Base-by-base conservation (phyloP, 75 land plant genomes). In the Cryptomeria japonica region DNA sequence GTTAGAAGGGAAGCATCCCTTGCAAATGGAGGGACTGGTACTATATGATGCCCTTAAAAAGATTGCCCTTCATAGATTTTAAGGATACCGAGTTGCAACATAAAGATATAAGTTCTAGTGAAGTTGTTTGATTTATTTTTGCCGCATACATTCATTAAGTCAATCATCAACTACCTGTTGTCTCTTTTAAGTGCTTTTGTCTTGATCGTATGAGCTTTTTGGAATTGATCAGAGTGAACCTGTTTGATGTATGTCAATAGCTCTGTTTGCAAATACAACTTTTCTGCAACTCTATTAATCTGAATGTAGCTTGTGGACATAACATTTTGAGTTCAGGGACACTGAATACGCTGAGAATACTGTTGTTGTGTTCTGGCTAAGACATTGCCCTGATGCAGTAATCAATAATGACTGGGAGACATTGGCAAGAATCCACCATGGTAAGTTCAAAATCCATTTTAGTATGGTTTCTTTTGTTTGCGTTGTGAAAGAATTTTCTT, bases 261-360 rank as follows among this genome's bases (percentile, higher is more conserved):
- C 64, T 58, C 64, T 16, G 22, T 58, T 18, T 58, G 39, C 80
- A 36, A 31, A 37, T 58, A 58, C 2, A 15, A 38, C 19, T 77
- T 77, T n/a, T 4, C 41, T 76, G 78, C 78, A 34, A 16, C 0
- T 77, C 15, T 38, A 77, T 77, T 77, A 36, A 77, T 28, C 37
- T 77, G 80, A 37, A 14, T 14, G 39, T 77, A 19, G 80, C 80
- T 37, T 38, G 37, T 38, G 39, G 39, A 38, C 39, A 38, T 5
- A 37, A 15, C 37, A 37, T 61, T 86, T 53, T 51, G 16, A 88
- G 58, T 47, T n/a, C 89, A 90, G 91, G 91, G 88, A 89, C 12
- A 25, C 87, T 47, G 88, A 89, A 72, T 90, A 89, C 78, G 91
- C 92, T 25, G 90, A 91, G 84, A 89, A 91, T 51, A 86, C 92